A percentile compares a stretch with the other conserved stretches of the same genome.
phyloP scores from a whole-genome alignment of 2,329 filamentous ascomycete genomes.

The Tricladium varicosporioides region DNA sequence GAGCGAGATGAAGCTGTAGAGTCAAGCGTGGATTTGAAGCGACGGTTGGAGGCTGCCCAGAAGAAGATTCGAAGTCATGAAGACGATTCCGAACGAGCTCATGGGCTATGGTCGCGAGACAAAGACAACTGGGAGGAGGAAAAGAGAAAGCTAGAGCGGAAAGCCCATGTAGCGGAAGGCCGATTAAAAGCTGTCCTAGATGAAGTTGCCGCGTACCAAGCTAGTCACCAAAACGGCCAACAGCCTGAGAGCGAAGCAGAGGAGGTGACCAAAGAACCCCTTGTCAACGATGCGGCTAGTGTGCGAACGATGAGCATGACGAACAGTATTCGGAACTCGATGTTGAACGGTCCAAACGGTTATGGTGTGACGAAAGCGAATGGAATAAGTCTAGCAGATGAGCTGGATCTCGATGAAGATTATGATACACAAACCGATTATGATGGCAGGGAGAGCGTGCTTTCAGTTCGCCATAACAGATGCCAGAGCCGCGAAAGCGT shows the following conservation, averaged over 20 bases:
- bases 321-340: conserved; percentile 71
- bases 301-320: conserved; percentile 72
- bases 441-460: conserved; percentile 63
- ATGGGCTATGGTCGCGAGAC: conserved; percentile 80
- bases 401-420: conserved; percentile 82
- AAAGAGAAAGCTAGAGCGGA: conserved; percentile 76
- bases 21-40: conserved; percentile 67
- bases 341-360: conserved; percentile 55
- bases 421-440: conserved; percentile 67
- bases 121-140: conserved; percentile 84
- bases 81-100: conserved; percentile 75
- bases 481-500: conserved; percentile 58
- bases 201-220: conserved; percentile 74
- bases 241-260: conserved; percentile 57
- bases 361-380: conserved; percentile 54
- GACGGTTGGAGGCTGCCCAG: conserved; percentile 73
- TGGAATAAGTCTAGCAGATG: conserved; percentile 81
- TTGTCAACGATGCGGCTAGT: conserved; percentile 67
- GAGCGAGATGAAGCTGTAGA: conserved; percentile 86
- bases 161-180: conserved; percentile 85
- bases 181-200: conserved; percentile 81
- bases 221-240: conserved; percentile 47
- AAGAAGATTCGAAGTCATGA: conserved; percentile 78
- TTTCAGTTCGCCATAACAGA: conserved; percentile 53
- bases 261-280: conserved; percentile 58